Base-by-base conservation (phyloP, 2,329 filamentous ascomycete species). In the Fragosphaeria purpurea region DNA sequence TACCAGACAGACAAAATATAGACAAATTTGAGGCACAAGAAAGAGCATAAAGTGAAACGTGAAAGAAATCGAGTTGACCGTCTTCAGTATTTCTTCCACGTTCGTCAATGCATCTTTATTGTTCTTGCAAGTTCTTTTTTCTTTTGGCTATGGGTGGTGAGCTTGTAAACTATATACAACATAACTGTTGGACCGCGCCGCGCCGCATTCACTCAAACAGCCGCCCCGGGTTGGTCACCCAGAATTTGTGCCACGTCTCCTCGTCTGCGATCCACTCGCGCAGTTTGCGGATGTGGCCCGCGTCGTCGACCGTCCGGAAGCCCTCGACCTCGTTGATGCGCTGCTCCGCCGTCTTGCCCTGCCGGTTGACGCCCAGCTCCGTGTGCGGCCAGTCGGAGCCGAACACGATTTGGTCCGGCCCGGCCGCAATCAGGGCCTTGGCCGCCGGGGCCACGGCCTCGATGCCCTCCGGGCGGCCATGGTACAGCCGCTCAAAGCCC, bases 381-480 rank as follows among this genome's bases (percentile, higher is more conserved):
- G 56, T 58, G 47, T 59, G 57, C 5, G 57, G 57, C 57, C 57
- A 59, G 38, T 59, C 57, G 9, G 57, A 56, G 22, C 57, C 57
- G 34, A 56, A 59, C 6, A 59, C 35, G 40, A 59, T 54, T 45
- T 53, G 54, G 37, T 59, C 53, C 5, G 57, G 57, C 8, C 55
- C 55, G 3, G 57, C 55, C 2, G 31, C 56, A 12, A 55, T 51
- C 9, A 59, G 46, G 10, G 51, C 52, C 41, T 57, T 58, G 33
- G 53, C 57, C 11, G 56, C 53, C 11, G 53, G 46, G 34, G 51
- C 54, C 31, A 59, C 44, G 10, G 50, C 48, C n/a, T 53, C 55
- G 34, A 43, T 50, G 9, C 47, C 47, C 35, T 54, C 48, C 9
- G 57, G 57, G 34, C 57, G 43, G 11, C 46, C 46, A 30, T 47